These are phyloP conservation scores for Ganoderma multipileum DNA, from an alignment of 1,284 basidiomycete species.

Conservation along the genomic window DNA sequence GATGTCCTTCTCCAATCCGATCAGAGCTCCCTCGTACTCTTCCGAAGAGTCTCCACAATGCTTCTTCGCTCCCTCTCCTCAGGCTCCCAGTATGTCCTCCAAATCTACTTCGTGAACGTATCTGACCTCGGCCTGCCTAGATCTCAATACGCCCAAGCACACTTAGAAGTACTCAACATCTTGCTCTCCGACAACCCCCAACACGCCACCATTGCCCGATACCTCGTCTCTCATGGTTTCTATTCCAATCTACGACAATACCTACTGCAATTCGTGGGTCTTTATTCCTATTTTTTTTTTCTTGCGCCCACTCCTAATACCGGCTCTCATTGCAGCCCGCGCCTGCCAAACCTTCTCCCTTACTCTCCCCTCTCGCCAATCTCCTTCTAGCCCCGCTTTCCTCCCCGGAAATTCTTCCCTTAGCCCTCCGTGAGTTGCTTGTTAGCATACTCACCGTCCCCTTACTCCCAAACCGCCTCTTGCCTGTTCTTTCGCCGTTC, in stretches of 20 bases:
- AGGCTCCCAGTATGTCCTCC: conserved; percentile 51
- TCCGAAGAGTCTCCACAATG: conserved; percentile 54
- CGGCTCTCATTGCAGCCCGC: conserved; percentile 46
- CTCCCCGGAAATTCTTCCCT: conserved; percentile 36
- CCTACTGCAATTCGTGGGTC: conserved; percentile 39
- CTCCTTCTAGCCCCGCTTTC: conserved; percentile 51
- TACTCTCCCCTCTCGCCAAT: conserved; percentile 50
- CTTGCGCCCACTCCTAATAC: neutral
- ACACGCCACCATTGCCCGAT: conserved; percentile 42
- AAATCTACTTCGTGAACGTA: neutral
- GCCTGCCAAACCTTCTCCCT: conserved; percentile 42
- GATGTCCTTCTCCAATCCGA: conserved; percentile 51
- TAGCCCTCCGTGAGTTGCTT: conserved; percentile 45
- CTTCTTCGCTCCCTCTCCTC: conserved; percentile 59
- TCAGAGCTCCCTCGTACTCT: conserved; percentile 63
- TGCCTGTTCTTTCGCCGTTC: conserved; percentile 56
- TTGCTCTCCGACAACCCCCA: conserved; percentile 42
- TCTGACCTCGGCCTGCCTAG: conserved; percentile 37
- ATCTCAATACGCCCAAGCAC: conserved; percentile 44
- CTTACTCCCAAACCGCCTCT: conserved; percentile 71
- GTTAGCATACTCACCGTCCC: conserved; percentile 65
- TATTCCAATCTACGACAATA: conserved; percentile 47
- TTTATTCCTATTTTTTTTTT: neutral
- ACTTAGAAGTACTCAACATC: conserved; percentile 49
- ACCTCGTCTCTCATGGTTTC: conserved; percentile 50